Evolutionary conservation across 257 asterid genomes (phyloP).

Genomic region (Primulina eburnea): DNA sequence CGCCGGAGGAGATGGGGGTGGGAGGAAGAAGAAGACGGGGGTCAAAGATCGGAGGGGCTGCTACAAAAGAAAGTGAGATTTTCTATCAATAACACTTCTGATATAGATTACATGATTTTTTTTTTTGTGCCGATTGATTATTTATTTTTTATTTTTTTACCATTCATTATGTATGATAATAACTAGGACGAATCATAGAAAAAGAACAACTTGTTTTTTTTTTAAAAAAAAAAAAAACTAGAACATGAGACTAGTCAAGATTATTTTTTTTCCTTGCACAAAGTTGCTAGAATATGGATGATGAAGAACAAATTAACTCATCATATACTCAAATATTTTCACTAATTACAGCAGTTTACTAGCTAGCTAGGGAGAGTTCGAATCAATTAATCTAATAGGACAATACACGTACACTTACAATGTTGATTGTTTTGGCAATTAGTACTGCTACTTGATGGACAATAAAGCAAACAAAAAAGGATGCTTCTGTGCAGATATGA

Average conservation of each 20-base stretch:
- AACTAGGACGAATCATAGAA: no score
- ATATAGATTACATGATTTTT: not conserved
- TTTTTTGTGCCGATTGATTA: no score
- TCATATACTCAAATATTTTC: not conserved
- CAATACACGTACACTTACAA: no score
- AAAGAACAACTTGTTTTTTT: no score
- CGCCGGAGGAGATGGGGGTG: not conserved
- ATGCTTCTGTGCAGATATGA: not conserved
- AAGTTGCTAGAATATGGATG: no score
- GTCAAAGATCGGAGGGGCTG: slow-evolving; percentile 48
- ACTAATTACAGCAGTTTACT: not conserved
- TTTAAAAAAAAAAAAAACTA: no score
- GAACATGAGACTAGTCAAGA: no score
- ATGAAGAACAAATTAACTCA: not conserved
- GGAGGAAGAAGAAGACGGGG: slow-evolving; percentile 18
- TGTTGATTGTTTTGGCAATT: no score
- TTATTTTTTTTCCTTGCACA: no score
- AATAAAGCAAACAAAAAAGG: not conserved
- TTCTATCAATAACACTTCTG: not conserved
- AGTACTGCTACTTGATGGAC: not conserved
- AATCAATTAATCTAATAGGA: not conserved
- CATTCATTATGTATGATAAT: not conserved
- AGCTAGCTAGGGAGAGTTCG: no score
- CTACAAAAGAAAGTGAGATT: slow-evolving; percentile 45
- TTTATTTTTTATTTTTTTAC: no score